Evolutionary conservation across 1,284 basidiomycete genomes (phyloP), one percentile per base, ranked within the genome.

Genomic region (Sanguinoderma infundibulare): DNA sequence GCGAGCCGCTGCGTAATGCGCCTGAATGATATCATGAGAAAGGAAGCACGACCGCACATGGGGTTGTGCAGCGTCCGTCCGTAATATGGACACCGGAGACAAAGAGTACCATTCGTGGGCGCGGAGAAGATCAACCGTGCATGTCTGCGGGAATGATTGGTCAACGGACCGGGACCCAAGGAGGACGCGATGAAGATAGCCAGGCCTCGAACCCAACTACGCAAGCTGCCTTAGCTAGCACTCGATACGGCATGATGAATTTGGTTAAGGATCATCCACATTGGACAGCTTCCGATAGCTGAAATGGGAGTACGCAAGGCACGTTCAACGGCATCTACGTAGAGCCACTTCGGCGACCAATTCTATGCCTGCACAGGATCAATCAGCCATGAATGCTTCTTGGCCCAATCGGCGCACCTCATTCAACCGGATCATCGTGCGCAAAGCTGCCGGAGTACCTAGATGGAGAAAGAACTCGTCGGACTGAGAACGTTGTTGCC

Each of bases 321-420:
- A 49, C 8, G 28, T 32, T 32, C 46, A 47, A 26, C 7, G 34
- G 34, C 34, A 35, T 14, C 14, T 39, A 64, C 53, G 56, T 52
- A 56, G 14, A n/a, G n/a, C n/a, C n/a, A n/a, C n/a, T n/a, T 51
- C 49, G 57, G 60, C 50, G 59, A 12, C 24, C 42, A 39, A 60
- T 57, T 63, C 35, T 60, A 47, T 35, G 35, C 39, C 36, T 49
- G 64, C 61, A 66, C 64, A 62, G 64, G 55, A 63, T 63, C 57
- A 36, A 63, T 66, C 61, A 63, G 64, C 64, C n/a, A 38, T 28
- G 47, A 30, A 49, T 14, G 40, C 55, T 60, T 59, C 57, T 39
- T 36, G 30, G 53, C 50, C 32, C 53, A 58, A 44, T 57, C 49
- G 55, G 58, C 35, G 59, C 51, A 56, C 20, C 34, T 36, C 38